Base-by-base conservation (phyloP, 108 stramenopile species). In the Craspedostauros australis region DNA sequence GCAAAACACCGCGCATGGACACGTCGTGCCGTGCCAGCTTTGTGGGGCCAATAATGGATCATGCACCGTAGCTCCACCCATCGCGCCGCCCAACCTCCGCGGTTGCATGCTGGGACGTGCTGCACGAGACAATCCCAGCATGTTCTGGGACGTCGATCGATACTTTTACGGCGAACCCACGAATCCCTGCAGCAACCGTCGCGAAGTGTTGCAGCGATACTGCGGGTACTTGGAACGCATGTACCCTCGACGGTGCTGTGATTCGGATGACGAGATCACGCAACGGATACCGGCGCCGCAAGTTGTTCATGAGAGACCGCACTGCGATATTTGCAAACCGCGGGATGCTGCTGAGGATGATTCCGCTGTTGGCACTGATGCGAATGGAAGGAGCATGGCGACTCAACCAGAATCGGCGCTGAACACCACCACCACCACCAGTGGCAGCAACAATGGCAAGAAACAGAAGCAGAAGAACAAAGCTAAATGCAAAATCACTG, bases 231-330 rank as follows among this genome's bases (percentile, higher is more conserved):
- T 88, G 41, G 77, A 82, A 34, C 55, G 60, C 37, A 46, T 62
- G 27, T 84, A 88, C 65, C 82, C 86, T n/a, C 51, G 75, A 44
- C 67, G 86, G 54, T 84, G 86, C 54, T 84, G 86, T 54, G 72
- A 76, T 33, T 20, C 41, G 12, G 75, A 81, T 57, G 72, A 63
- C 22, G 20, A 38, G 19, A 27, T 54, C 8, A 71, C 62, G 1
- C 51, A 46, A 39, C 16, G 40, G 22, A 34, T 58, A 14, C 68
- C 68, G 19, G 53, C 40, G 9, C 70, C 75, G 5, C 29, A 43
- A 4, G 30, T 64, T 29, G 29, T 31, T 14, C 39, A 39, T 6
- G 11, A 55, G 6, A 36, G 61, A 26, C 30, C 38, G n/a, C 52
- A 60, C 12, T 73, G 72, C 43, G 29, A 54, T 2, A 49, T 57